Evolutionary conservation across 2,329 filamentous ascomycete genomes (phyloP), one percentile per base, ranked within the genome.

Genomic region (Ceratocystis eucalypticola): DNA sequence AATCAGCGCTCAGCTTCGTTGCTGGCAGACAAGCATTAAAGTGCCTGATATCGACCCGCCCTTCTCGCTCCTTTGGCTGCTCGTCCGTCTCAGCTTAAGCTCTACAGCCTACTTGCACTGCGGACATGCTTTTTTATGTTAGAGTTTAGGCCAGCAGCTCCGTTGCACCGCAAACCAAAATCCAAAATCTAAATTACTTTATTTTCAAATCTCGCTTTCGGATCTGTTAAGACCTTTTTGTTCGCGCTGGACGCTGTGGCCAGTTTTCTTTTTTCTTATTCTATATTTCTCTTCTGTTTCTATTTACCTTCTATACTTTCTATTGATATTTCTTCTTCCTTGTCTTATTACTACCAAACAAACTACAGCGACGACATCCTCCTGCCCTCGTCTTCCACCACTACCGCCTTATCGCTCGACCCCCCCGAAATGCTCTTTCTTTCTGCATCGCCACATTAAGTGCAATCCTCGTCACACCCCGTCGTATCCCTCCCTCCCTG

Each of bases 361-460:
- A 4, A 25, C 22, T 41, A 12, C 37, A 41, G 12, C 53, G 22
- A 33, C 53, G 53, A 61, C 28, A 50, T 50, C 48, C 1, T 22
- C 7, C 44, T 48, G 10, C 12, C 7, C 17, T 33, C 61, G n/a
- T 33, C 37, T 25, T 64, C 44, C 55, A 25, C 17, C 28, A 48
- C 37, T 17, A 20, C 41, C 50, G 28, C 17, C 20, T 44, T 5
- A 25, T 25, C 22, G 22, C 22, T 41, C 37, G 10, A 25, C 7
- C 22, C 48, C 30, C 28, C 20, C 20, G 48, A 53, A 53, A 53
- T 53, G 48, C 15, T 22, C 48, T 15, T 53, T 28, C 41, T 33
- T 53, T 17, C 46, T 64, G 25, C 55, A 59, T 59, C 55, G 55
- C 55, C 55, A 33, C 55, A 59, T 30, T 59, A 59, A 59, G 55